Base-by-base conservation (phyloP, 139 green algal genomes). In the Chlamydomonas schloesseri region DNA sequence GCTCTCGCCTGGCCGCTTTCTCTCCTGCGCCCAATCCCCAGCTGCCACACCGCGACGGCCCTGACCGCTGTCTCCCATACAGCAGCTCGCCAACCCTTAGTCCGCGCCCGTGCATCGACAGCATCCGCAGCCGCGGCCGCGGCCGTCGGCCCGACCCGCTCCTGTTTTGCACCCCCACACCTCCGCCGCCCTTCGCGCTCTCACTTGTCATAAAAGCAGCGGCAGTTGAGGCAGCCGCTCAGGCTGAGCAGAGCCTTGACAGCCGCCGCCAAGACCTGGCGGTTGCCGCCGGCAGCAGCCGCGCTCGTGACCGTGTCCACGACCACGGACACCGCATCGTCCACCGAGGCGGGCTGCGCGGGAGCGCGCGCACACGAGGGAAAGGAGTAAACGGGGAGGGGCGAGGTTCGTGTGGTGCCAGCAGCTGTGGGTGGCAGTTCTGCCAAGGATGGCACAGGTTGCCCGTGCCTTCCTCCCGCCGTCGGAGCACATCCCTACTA, bases 161-260 rank as follows among this genome's bases (percentile, higher is more conserved):
- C 18, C 2, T 62, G 55, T 23, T 28, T 11, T 24, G 21, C 20
- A 8, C n/a, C n/a, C n/a, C n/a, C n/a, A n/a, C n/a, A n/a, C n/a
- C n/a, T n/a, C 55, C n/a, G 14, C 26, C 37, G 71, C 28, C 18
- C 9, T 14, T 13, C 53, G 13, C 57, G 4, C 4, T 20, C 80
- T 70, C 68, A 89, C 84, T 84, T 89, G 82, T 91, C 82, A 71
- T 91, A 91, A 67, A 71, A 89, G 57, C 87, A 88, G 6, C 87
- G 81, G 82, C 87, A 91, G 65, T 81, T 89, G 18, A 89, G 73
- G 71, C 87, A 91, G 18, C 87, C 82, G 80, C 82, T 91, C 11
- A 91, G 57, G 73, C 80, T 88, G 28, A 91, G 78, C 60, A 91
- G 71, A 3, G 82, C 82, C 55, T 76, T 76, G 28, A 91, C 46